Conservation (phyloP, 108 stramenopile species). For the Conticribra guillardii region DNA sequence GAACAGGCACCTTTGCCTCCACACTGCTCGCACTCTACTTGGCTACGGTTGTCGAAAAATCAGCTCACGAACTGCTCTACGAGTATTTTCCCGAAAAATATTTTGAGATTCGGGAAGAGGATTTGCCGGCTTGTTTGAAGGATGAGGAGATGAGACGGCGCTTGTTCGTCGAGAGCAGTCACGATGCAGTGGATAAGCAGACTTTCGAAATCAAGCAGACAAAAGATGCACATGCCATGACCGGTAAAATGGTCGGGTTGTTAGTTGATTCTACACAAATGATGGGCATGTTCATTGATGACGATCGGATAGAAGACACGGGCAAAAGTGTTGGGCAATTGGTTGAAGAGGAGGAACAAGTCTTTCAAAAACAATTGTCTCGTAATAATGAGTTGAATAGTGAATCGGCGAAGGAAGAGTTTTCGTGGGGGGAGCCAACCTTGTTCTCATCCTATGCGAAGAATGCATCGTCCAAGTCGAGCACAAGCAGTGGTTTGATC, state of each 20-base stretch:
- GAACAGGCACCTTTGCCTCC: constrained; percentile 31
- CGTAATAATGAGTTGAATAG: not conserved
- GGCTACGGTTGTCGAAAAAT: constrained; percentile 29
- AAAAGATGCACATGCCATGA: not conserved
- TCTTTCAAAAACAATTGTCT: not conserved
- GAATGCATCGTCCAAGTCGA: not conserved
- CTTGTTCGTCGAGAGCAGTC: constrained; percentile 14
- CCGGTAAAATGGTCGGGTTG: constrained; percentile 2
- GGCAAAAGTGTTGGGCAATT: not conserved
- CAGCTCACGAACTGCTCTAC: constrained; percentile 31
- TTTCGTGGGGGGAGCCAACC: constrained; percentile 1
- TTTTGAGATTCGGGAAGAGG: constrained; percentile 15
- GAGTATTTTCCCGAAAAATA: constrained; percentile 39
- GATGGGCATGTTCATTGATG: constrained; percentile 4
- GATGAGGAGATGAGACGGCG: constrained; percentile 24
- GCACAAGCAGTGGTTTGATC: constrained; percentile 7
- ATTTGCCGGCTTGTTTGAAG: constrained; percentile 22
- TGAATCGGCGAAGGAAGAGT: constrained; percentile 3
- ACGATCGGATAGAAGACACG: not conserved
- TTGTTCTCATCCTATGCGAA: not conserved
- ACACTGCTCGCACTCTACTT: constrained; percentile 37
- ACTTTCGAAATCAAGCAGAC: not conserved
- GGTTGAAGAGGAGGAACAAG: constrained; percentile 20
- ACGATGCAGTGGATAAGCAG: not conserved
- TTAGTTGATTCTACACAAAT: constrained; percentile 20